These are phyloP conservation scores for Debaryomycetaceae sp. DNA, from an alignment of 1,139 yeast species.

Conservation along the genomic window DNA sequence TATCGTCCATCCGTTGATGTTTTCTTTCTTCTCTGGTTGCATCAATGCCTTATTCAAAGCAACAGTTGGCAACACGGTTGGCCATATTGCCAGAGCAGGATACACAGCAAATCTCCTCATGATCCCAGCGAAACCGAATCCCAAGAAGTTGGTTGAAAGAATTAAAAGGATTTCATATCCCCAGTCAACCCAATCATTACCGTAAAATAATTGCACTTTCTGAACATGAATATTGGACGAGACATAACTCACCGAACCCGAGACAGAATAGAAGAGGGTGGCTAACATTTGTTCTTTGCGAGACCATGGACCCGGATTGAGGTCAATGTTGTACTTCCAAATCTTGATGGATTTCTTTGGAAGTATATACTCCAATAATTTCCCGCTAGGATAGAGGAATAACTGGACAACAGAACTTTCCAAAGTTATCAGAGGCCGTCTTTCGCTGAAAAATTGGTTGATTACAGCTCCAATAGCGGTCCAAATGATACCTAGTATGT, in stretches of 20 bases:
- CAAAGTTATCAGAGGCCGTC: conserved; percentile 51
- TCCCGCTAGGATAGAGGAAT: conserved; percentile 23
- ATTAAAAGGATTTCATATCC: conserved; percentile 43
- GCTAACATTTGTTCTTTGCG: conserved; percentile 28
- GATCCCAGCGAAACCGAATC: conserved; percentile 60
- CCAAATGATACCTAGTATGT: conserved; percentile 53
- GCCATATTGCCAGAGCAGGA: conserved; percentile 54
- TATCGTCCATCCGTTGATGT: conserved; percentile 50
- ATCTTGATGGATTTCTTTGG: conserved; percentile 13
- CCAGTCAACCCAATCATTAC: conserved; percentile 35
- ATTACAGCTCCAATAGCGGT: conserved; percentile 49
- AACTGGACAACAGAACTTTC: conserved; percentile 19
- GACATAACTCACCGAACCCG: conserved; percentile 19
- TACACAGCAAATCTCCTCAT: conserved; percentile 52
- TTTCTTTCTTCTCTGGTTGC: conserved; percentile 36
- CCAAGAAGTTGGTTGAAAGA: conserved; percentile 50
- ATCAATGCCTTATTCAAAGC: conserved; percentile 53
- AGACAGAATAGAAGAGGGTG: conserved; percentile 19
- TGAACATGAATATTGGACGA: conserved; percentile 18
- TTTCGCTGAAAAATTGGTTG: conserved; percentile 55
- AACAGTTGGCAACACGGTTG: conserved; percentile 48
- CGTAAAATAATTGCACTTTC: conserved; percentile 19
- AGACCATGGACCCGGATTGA: conserved; percentile 30
- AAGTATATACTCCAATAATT: conserved; percentile 14
- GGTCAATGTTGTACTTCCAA: conserved; percentile 9